Percentiles rank a stretch among this genome's conserved stretches.
Conservation (phyloP, 1,139 yeast species). For the Lodderomyces theae region DNA sequence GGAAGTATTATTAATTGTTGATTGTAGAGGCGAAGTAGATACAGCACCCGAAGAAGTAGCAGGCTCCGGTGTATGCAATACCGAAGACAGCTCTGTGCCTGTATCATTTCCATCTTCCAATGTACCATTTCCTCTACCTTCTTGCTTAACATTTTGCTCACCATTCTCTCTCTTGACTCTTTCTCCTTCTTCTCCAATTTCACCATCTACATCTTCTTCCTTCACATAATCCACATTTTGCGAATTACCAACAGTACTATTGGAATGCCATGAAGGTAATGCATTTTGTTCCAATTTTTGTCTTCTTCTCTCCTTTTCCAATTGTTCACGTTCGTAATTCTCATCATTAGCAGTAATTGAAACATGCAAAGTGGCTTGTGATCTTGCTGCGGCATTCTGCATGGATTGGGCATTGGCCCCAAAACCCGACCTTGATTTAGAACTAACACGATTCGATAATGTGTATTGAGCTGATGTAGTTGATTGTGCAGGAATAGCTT, state of each 20-base stretch:
- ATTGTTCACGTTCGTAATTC: conserved; percentile 61
- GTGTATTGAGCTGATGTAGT: conserved; percentile 62
- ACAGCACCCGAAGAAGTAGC: conserved; percentile 7
- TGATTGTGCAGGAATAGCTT: conserved; percentile 83
- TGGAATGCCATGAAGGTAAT: conserved; percentile 93
- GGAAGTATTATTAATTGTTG: too few relatives aligned
- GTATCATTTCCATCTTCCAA: background rate
- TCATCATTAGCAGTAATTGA: conserved; percentile 91
- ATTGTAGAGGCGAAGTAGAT: conserved; percentile 13
- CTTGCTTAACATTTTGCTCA: conserved; percentile 17
- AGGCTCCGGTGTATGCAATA: conserved; percentile 9
- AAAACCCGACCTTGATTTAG: conserved; percentile 25
- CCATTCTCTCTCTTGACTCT: conserved; percentile 10
- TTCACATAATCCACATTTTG: conserved; percentile 29
- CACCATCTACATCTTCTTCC: conserved; percentile 6
- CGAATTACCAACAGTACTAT: conserved; percentile 71
- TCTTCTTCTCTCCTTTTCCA: conserved; percentile 66
- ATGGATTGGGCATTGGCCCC: conserved; percentile 33
- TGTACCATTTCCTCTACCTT: conserved; percentile 7
- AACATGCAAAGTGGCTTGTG: conserved; percentile 80
- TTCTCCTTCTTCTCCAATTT: background rate
- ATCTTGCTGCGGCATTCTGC: conserved; percentile 40
- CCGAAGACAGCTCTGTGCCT: conserved; percentile 2
- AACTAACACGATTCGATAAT: conserved; percentile 34
- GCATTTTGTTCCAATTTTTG: conserved; percentile 87